These are phyloP conservation scores for Leccinum disarticulatum DNA, from an alignment of 768 basidiomycete genomes.

Conservation along the genomic window DNA sequence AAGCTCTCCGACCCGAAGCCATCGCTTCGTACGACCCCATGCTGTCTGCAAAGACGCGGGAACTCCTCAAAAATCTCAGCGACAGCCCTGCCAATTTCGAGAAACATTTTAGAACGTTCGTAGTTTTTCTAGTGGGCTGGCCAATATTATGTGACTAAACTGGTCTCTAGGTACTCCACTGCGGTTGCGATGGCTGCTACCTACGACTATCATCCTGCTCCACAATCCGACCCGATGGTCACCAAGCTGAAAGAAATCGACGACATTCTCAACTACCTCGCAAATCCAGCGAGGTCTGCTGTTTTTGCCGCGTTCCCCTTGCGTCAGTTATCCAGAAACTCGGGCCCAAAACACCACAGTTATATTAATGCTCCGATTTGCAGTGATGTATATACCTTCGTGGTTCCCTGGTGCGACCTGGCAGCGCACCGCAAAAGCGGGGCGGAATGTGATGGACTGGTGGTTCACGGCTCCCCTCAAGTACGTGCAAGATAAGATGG, in stretches of 20 bases:
- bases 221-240: conserved; percentile 12
- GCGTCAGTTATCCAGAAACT: not conserved
- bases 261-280: not conserved
- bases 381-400: conserved; percentile 8
- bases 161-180: conserved; percentile 3
- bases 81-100: conserved; percentile 3
- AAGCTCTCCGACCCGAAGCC: conserved; percentile 5
- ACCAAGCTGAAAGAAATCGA: conserved; percentile 4
- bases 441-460: conserved; percentile 6
- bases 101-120: conserved; percentile 12
- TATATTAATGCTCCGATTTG: not conserved
- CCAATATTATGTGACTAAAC: not conserved
- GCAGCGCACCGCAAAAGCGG: not conserved
- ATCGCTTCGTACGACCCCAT: conserved; percentile 1
- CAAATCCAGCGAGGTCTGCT: not conserved
- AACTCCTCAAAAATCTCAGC: conserved; percentile 6
- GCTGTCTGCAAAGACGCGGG: conserved; percentile 1
- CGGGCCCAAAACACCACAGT: too few relatives aligned
- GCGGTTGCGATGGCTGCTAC: conserved; percentile 12
- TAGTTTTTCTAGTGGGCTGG: not conserved
- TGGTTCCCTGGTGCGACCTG: conserved; percentile 9
- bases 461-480: conserved; percentile 2
- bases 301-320: conserved; percentile 9
- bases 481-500: not conserved
- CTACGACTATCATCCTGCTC: conserved; percentile 9